A percentile compares a stretch with the other conserved stretches of the same genome.
Conservation (phyloP, 192 early-diverging fungal species). For the Mortierella alpina region DNA sequence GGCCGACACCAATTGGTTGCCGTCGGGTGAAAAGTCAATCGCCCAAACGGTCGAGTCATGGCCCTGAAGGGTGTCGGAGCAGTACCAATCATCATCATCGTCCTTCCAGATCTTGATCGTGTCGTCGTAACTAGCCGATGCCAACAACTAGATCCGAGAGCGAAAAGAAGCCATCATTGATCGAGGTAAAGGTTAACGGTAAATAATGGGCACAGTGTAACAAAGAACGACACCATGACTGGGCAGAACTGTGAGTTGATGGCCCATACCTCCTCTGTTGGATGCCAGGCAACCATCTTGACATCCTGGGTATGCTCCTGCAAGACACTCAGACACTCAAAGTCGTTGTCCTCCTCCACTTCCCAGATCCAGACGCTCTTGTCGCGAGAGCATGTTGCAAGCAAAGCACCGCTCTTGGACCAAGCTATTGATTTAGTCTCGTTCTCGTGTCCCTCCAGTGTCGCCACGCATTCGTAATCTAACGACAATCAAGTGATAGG, state of each 20-base stretch:
- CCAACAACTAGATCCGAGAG: constrained; percentile 67
- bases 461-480: constrained; percentile 92
- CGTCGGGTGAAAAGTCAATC: constrained; percentile 83
- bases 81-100: constrained; percentile 97
- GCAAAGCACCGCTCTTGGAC: constrained; percentile 81
- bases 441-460: constrained; percentile 98
- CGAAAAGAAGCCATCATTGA: background rate
- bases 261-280: constrained; percentile 73
- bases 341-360: constrained; percentile 86
- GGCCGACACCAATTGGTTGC: constrained; percentile 77
- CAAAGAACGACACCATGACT: background rate
- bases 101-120: constrained; percentile 95
- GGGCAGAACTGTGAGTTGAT: background rate
- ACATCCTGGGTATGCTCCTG: constrained; percentile 98
- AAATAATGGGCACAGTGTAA: background rate
- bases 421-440: constrained; percentile 95
- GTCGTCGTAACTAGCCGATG: constrained; percentile 93
- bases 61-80: constrained; percentile 84
- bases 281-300: constrained; percentile 95
- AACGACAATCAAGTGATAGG: background rate
- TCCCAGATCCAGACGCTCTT: constrained; percentile 99
- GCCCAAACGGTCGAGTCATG: constrained; percentile 95
- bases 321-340: constrained; percentile 94
- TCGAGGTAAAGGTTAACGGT: background rate
- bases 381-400: constrained; percentile 96